Conservation (phyloP, 2,329 filamentous ascomycete species). For the Stemphylium lycopersici region DNA sequence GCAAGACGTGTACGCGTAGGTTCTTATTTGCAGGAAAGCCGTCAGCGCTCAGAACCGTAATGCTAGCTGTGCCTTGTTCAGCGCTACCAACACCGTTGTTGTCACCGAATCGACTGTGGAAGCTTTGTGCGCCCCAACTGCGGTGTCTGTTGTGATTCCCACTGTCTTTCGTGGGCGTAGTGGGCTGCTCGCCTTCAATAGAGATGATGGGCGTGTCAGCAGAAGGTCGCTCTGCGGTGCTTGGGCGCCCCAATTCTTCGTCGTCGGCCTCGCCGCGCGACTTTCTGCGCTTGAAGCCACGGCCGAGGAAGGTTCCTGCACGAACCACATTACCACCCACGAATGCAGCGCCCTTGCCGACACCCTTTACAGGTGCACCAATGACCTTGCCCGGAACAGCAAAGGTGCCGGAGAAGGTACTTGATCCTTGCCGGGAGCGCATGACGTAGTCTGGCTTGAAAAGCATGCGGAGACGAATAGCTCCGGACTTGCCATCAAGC, state of each 20-base stretch:
- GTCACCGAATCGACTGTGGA: constrained; percentile 40
- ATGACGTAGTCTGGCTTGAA: constrained; percentile 94
- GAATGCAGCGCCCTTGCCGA: constrained; percentile 73
- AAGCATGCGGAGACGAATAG: constrained; percentile 79
- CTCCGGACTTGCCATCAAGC: constrained; percentile 89
- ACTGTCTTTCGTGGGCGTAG: constrained; percentile 14
- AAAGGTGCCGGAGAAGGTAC: constrained; percentile 92
- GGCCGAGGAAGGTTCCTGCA: constrained; percentile 87
- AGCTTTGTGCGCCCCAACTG: constrained; percentile 51
- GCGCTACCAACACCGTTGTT: constrained; percentile 54
- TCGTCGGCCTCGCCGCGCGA: constrained; percentile 54
- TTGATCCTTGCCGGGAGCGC: constrained; percentile 84
- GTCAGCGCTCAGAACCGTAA: constrained; percentile 78
- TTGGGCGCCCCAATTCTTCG: constrained; percentile 50
- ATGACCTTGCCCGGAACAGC: constrained; percentile 86
- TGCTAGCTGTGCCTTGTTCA: constrained; percentile 75
- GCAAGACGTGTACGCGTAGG: constrained; percentile 76
- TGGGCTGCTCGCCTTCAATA: constrained; percentile 32
- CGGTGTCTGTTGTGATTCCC: constrained; percentile 43
- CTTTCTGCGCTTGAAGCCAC: constrained; percentile 78
- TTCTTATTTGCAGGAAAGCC: constrained; percentile 79
- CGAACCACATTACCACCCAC: constrained; percentile 83
- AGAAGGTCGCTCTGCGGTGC: constrained; percentile 50
- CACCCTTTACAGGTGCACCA: constrained; percentile 92
- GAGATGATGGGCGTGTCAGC: constrained; percentile 42